Percentiles rank a stretch among this genome's conserved stretches.
These are phyloP conservation scores for Iris pallida DNA, from an alignment of 116 monocot genomes.

Conservation along the genomic window DNA sequence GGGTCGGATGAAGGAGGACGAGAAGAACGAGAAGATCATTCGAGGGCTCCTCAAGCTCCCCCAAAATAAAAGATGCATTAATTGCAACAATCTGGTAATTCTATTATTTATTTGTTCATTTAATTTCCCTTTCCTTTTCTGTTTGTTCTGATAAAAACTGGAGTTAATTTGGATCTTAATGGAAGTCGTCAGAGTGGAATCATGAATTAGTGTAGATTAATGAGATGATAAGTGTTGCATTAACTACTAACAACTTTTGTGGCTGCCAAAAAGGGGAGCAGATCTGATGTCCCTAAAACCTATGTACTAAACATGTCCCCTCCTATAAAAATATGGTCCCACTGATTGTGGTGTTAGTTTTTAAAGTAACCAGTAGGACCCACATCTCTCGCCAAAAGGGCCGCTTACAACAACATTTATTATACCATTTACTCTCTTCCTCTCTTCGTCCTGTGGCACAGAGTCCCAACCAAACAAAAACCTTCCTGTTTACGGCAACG, in stretches of 20 bases:
- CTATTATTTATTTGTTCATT: background rate
- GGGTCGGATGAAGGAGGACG: constrained; percentile 75
- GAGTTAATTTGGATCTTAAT: background rate
- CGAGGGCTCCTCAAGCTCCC: constrained; percentile 81
- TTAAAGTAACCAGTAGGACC: no score
- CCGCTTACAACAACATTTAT: no score
- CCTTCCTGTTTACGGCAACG: no score
- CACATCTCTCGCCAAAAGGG: no score
- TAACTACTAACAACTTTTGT: background rate
- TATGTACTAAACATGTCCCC: no score
- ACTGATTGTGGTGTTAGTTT: no score
- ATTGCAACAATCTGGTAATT: constrained; percentile 81
- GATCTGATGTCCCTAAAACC: no score
- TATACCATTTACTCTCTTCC: no score
- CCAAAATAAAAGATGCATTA: constrained; percentile 69
- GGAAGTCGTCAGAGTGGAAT: background rate
- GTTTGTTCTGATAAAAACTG: background rate
- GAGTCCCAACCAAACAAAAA: no score
- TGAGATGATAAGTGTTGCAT: background rate
- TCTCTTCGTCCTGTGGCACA: no score
- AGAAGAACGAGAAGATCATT: constrained; percentile 87
- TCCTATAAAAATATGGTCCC: no score
- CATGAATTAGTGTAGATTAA: background rate
- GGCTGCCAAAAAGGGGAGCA: no score
- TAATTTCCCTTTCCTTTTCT: background rate